Percentiles rank a stretch among this genome's conserved stretches.
Evolutionary conservation across 768 basidiomycete species (phyloP).

Genomic region (Suillus clintonianus): DNA sequence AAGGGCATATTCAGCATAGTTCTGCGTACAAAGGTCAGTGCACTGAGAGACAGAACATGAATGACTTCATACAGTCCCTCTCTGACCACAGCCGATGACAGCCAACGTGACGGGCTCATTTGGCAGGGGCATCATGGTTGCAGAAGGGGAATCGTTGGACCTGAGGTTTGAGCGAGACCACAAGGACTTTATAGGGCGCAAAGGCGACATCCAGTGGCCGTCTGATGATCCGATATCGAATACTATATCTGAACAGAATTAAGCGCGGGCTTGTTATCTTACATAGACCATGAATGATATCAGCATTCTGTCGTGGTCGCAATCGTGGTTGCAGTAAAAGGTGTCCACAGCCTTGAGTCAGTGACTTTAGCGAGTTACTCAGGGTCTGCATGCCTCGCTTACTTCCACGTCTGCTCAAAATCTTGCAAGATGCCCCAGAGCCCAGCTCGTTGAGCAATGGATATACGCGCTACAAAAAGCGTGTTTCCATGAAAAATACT

Average conservation of each 20-base stretch:
- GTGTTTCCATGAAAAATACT: conserved; percentile 38
- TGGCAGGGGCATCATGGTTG: conserved; percentile 14
- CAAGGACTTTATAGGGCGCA: conserved; percentile 34
- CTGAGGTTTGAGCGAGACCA: conserved; percentile 34
- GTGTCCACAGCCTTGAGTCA: neutral
- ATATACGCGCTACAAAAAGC: conserved; percentile 13
- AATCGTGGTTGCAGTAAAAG: neutral
- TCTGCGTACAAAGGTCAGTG: conserved; percentile 34
- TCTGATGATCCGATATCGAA: neutral
- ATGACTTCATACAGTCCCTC: conserved; percentile 59
- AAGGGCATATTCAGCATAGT: conserved; percentile 66
- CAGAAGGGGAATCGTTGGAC: conserved; percentile 18
- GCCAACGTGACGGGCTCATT: conserved; percentile 64
- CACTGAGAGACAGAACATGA: neutral
- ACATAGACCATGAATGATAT: neutral
- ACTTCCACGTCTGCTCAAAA: conserved; percentile 61
- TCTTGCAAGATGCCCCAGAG: conserved; percentile 35
- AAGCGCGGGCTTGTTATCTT: neutral
- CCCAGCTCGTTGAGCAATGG: conserved; percentile 14
- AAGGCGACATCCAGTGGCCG: conserved; percentile 14
- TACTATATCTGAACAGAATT: neutral
- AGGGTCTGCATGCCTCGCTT: conserved; percentile 61
- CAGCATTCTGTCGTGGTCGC: neutral
- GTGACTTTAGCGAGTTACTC: neutral
- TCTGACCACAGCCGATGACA: conserved; percentile 81